Conservation (phyloP, 2,329 filamentous ascomycete genomes). For the Grosmannia huntii region DNA sequence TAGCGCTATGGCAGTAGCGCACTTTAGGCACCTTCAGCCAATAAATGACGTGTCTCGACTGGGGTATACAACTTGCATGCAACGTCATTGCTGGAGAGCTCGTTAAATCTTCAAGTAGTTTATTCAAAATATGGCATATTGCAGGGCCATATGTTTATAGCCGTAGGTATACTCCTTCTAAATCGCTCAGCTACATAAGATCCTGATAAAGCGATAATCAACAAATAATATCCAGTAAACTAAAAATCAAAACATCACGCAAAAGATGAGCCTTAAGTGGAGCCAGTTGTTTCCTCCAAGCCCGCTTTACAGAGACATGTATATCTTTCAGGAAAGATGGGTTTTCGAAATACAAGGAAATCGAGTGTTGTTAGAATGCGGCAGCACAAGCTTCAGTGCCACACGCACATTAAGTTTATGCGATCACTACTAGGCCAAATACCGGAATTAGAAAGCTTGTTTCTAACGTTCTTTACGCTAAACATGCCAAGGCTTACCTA, state of each 20-base stretch:
- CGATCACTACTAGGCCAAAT: conserved; percentile 31
- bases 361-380: no score
- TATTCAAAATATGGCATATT: no score
- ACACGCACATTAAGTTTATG: conserved; percentile 14
- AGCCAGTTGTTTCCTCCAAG: not conserved
- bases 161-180: no score
- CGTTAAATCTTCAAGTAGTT: no score
- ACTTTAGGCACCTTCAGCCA: not conserved
- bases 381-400: not conserved
- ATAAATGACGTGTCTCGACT: no score
- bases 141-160: not conserved
- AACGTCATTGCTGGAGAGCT: not conserved
- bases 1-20: not conserved
- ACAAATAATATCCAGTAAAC: no score
- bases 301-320: not conserved
- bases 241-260: no score
- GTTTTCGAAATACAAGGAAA: not conserved
- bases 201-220: no score
- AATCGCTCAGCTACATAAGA: no score
- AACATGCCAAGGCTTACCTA: conserved; percentile 37
- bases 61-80: not conserved
- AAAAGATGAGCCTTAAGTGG: not conserved
- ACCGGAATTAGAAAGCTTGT: conserved; percentile 32
- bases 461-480: conserved; percentile 33
- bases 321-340: not conserved